Evolutionary conservation across 345 rosid species (phyloP), one percentile per base, ranked within the genome.

Genomic region (Geranium rotundifolium): DNA sequence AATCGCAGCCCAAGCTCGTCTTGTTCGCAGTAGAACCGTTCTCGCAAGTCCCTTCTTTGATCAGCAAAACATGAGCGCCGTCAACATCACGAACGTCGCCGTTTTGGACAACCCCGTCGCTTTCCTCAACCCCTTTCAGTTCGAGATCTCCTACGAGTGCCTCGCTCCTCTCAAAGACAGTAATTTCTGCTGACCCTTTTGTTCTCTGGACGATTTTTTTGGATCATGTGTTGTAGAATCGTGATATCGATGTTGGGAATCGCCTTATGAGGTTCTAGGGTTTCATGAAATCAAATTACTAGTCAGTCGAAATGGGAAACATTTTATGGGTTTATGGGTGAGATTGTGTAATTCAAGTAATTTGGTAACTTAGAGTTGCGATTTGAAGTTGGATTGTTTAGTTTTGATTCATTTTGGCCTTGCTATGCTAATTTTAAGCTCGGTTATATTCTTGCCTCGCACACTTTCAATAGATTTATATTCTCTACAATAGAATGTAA

Each of bases 141-240:
- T 93, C 76, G 99, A 93, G 81, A 90, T 93, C 69, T 90, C 99
- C 16, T 93, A 93, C 68, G 99, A 93, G 83, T 88, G 99, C 66
- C 78, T 93, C 77, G 82, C 88, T 59, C 86, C 97, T 70, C 97
- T 93, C 65, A 84, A 93, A 76, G 96, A 93, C 72, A 97, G 99
- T 93, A 84, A 30, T 27, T 56, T 52, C 50, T 17, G 12, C 39
- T 56, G 10, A 65, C 60, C 20, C 61, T 58, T 18, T 56, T 9
- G 2, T 46, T 17, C 17, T 41, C 7, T 12, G 2, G 14, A 55
- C 30, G 17, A 55, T 46, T 31, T 19, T 23, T 41, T 27, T 9
- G 17, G 41, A 18, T 39, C 52, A 4, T 29, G 2, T 23, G 2
- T 63, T 19, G 16, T 61, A 10, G 4, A 18, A 31, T 61, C 20